Conservation (phyloP, 2,329 filamentous ascomycete species). For the Canariomyces notabilis region DNA sequence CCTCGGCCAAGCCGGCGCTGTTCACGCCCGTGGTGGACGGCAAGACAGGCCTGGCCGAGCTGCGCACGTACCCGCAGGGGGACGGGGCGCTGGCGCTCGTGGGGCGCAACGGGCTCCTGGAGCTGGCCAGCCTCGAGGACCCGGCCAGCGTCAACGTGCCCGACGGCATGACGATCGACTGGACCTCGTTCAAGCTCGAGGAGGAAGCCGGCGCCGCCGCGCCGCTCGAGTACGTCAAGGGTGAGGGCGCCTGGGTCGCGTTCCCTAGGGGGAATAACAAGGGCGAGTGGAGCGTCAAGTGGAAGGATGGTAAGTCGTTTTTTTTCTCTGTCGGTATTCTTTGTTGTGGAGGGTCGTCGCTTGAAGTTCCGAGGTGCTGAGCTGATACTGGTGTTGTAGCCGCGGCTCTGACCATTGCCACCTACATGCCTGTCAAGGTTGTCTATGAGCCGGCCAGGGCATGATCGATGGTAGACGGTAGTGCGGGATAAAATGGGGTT, state of each 20-base stretch:
- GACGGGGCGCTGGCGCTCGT: slow-evolving; percentile 31
- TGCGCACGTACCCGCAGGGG: slow-evolving; percentile 33
- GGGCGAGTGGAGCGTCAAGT: slow-evolving; percentile 31
- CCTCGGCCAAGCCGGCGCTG: slow-evolving; percentile 14
- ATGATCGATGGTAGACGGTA: not conserved
- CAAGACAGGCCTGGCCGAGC: slow-evolving; percentile 28
- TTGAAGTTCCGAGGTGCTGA: not conserved
- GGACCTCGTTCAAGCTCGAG: slow-evolving; percentile 33
- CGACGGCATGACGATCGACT: slow-evolving; percentile 28
- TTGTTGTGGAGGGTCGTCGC: not conserved
- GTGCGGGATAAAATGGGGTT: not conserved
- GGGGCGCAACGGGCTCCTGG: slow-evolving; percentile 30
- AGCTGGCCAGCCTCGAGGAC: slow-evolving; percentile 32
- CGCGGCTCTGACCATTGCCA: slow-evolving; percentile 28
- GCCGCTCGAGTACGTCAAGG: slow-evolving; percentile 16
- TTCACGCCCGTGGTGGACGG: slow-evolving; percentile 30
- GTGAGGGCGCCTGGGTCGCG: slow-evolving; percentile 31
- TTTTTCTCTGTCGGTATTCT: not conserved
- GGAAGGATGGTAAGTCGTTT: slow-evolving; percentile 33
- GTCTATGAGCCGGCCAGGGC: slow-evolving; percentile 26
- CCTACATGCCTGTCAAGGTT: slow-evolving; percentile 33
- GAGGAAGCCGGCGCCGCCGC: slow-evolving; percentile 8
- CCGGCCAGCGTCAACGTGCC: slow-evolving; percentile 26
- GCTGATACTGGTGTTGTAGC: slow-evolving; percentile 7
- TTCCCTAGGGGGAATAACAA: slow-evolving; percentile 26